These are phyloP conservation scores for Lachancea lanzarotensis DNA, from an alignment of 805 yeast species.

Conservation along the genomic window DNA sequence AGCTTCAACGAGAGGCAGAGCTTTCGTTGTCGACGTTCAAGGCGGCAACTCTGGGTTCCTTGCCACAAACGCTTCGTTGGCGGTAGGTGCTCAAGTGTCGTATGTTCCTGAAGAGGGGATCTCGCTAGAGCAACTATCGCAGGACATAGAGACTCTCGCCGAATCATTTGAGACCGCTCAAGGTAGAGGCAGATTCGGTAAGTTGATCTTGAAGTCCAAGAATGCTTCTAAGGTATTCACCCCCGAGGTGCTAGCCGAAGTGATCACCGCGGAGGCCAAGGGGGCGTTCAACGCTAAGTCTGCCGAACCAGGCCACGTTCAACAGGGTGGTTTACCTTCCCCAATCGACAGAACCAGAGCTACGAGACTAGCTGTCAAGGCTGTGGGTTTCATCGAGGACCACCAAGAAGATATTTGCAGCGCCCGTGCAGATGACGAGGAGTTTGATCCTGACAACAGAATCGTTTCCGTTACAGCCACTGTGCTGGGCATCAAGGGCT, in stretches of 20 bases:
- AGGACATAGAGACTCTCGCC: conserved; percentile 56
- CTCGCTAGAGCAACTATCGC: conserved; percentile 50
- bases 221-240: conserved; percentile 66
- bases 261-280: conserved; percentile 52
- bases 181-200: conserved; percentile 64
- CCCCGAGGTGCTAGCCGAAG: conserved; percentile 64
- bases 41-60: conserved; percentile 96
- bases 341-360: conserved; percentile 74
- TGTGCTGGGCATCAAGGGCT: conserved; percentile 76
- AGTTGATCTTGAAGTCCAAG: conserved; percentile 59
- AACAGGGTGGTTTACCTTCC: conserved; percentile 75
- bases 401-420: conserved; percentile 23
- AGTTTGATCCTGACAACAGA: conserved; percentile 27
- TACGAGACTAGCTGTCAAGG: conserved; percentile 61
- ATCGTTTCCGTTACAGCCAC: conserved; percentile 52
- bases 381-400: conserved; percentile 60
- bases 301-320: conserved; percentile 82
- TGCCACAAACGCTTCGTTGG: conserved; percentile 77
- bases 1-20: conserved; percentile 87
- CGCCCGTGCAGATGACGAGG: conserved; percentile 30
- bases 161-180: conserved; percentile 53
- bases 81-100: conserved; percentile 79
- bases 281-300: conserved; percentile 71
- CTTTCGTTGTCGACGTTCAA: conserved; percentile 94
- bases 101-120: conserved; percentile 73